These are phyloP conservation scores for Endothia cerciana DNA, from an alignment of 2,329 filamentous ascomycete species.

Conservation along the genomic window DNA sequence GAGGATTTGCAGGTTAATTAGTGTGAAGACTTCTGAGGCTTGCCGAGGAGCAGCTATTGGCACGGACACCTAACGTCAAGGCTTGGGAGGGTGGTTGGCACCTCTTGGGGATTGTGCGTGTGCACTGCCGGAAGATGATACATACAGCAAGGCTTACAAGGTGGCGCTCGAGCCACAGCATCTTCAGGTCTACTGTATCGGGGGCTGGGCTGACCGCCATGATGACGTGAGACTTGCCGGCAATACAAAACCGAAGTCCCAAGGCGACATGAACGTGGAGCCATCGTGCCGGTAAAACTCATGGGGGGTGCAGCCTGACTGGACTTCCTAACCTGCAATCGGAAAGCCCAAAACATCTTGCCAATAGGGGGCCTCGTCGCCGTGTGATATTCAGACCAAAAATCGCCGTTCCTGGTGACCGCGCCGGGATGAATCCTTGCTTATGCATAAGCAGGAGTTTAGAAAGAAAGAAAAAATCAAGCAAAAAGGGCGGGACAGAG, in stretches of 20 bases:
- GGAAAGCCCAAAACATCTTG: neutral
- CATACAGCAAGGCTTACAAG: too few species aligned
- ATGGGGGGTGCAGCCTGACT: neutral
- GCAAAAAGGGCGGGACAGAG: neutral
- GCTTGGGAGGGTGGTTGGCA: too few species aligned
- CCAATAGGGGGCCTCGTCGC: neutral
- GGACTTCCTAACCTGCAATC: too few species aligned
- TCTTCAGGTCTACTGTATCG: neutral
- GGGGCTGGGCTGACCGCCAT: neutral
- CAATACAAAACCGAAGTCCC: neutral
- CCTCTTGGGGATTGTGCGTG: slow-evolving; percentile 1
- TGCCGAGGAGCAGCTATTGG: too few species aligned
- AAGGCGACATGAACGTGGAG: neutral
- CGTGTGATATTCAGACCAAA: neutral
- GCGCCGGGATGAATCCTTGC: neutral
- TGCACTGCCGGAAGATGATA: too few species aligned
- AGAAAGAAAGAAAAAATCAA: neutral
- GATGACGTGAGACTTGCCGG: neutral
- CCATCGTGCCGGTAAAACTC: neutral
- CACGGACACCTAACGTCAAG: too few species aligned
- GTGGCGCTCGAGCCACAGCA: neutral
- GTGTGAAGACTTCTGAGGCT: too few species aligned
- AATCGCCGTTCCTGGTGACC: neutral
- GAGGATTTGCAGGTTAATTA: neutral
- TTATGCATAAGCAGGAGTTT: neutral